A percentile compares a stretch with the other conserved stretches of the same genome.
Evolutionary conservation across 371 early-diverging fungal species (phyloP).

Genomic region (Sporodiniella umbellata): DNA sequence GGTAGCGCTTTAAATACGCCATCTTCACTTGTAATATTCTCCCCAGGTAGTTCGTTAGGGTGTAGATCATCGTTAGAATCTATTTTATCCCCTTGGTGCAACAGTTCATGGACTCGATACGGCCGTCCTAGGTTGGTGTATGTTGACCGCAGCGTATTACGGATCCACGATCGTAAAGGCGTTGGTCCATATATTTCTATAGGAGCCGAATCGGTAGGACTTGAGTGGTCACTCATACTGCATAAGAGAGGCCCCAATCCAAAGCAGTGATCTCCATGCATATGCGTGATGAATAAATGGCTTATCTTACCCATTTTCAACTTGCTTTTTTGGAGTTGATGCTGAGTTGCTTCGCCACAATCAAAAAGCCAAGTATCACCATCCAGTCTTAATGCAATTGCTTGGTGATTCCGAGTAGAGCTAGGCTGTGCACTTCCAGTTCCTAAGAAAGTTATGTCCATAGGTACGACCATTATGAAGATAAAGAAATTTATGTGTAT

Average conservation of each 20-base stretch:
- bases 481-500: no score
- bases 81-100: constrained; percentile 19
- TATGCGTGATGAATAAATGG: constrained; percentile 56
- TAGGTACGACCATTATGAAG: constrained; percentile 23
- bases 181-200: constrained; percentile 58
- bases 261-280: constrained; percentile 67
- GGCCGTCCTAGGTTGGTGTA: constrained; percentile 34
- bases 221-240: constrained; percentile 42
- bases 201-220: constrained; percentile 14
- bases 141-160: constrained; percentile 41
- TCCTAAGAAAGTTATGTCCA: constrained; percentile 62
- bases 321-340: constrained; percentile 54
- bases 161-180: constrained; percentile 47
- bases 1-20: constrained; percentile 5
- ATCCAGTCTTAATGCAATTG: constrained; percentile 52
- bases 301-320: constrained; percentile 43
- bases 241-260: constrained; percentile 56
- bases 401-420: constrained; percentile 65
- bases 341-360: constrained; percentile 75
- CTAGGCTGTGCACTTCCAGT: constrained; percentile 75
- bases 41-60: constrained; percentile 38
- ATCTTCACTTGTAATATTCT: constrained; percentile 15
- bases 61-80: constrained; percentile 25
- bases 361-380: constrained; percentile 67
- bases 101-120: constrained; percentile 48